Evolutionary conservation across 176 grass and related monocot genomes (phyloP).

Genomic region (Alopecurus myosuroides): DNA sequence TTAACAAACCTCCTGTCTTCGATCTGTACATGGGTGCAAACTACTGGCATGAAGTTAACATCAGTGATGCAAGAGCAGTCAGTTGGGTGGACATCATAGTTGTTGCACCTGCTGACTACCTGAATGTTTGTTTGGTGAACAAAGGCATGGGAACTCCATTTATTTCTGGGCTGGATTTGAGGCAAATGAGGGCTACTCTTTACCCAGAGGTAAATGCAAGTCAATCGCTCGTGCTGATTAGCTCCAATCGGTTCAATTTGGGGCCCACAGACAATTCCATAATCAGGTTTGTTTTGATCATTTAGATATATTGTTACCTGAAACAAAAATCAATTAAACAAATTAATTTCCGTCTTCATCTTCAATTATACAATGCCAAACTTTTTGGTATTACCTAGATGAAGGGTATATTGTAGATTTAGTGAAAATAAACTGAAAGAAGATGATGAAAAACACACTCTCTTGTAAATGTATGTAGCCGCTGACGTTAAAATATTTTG

Average conservation of each 20-base stretch:
- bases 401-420: not conserved
- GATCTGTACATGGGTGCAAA: conserved; percentile 48
- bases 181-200: conserved; percentile 20
- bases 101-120: conserved; percentile 25
- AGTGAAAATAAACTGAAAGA: not conserved
- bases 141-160: conserved; percentile 44
- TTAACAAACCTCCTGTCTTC: too few species aligned
- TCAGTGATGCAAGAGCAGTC: not conserved
- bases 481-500: not conserved
- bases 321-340: not conserved
- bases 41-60: conserved; percentile 27
- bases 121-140: conserved; percentile 51
- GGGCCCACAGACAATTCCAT: conserved; percentile 21
- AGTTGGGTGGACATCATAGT: conserved; percentile 37
- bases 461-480: not conserved
- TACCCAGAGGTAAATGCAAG: conserved; percentile 40
- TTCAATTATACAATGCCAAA: not conserved
- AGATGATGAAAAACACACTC: not conserved
- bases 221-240: conserved; percentile 18
- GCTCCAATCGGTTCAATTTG: conserved; percentile 22
- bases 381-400: not conserved
- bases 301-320: not conserved
- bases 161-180: conserved; percentile 47
- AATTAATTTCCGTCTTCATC: not conserved
- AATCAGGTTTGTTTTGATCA: conserved; percentile 14